Percentiles rank a stretch among this genome's conserved stretches.
Conservation (phyloP, 768 basidiomycete genomes). For the Psilocybe cubensis region DNA sequence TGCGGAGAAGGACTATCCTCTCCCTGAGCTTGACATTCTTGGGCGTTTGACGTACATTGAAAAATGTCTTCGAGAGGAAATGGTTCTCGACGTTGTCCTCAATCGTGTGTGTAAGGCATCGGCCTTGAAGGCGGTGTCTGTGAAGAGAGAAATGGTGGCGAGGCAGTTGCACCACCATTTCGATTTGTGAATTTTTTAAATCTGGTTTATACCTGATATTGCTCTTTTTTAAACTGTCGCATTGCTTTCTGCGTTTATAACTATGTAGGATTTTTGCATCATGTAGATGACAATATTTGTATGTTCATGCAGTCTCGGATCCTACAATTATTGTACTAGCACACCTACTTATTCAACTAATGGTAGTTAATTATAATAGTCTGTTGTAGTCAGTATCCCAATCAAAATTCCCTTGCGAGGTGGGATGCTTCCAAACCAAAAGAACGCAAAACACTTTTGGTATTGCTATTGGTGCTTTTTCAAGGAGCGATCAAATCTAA, state of each 20-base stretch:
- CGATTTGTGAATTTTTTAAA: conserved; percentile 29
- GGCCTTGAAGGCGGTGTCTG: conserved; percentile 37
- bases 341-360: too few relatives aligned
- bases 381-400: too few relatives aligned
- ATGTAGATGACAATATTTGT: background rate
- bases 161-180: conserved; percentile 42
- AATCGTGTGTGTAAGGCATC: conserved; percentile 35
- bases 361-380: too few relatives aligned
- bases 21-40: conserved; percentile 37
- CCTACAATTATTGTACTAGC: too few relatives aligned
- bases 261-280: background rate
- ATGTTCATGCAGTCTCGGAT: background rate
- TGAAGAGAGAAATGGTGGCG: conserved; percentile 32
- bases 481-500: too few relatives aligned
- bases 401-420: too few relatives aligned
- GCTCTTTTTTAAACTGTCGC: background rate
- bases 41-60: conserved; percentile 36
- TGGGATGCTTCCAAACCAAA: too few relatives aligned
- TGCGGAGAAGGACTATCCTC: conserved; percentile 23
- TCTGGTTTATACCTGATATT: background rate
- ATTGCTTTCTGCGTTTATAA: background rate
- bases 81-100: conserved; percentile 33
- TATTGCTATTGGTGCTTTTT: too few relatives aligned
- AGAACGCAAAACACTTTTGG: too few relatives aligned
- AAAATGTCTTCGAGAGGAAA: conserved; percentile 31